Conservation (phyloP, 2,329 filamentous ascomycete genomes). For the Colletotrichum tropicale region DNA sequence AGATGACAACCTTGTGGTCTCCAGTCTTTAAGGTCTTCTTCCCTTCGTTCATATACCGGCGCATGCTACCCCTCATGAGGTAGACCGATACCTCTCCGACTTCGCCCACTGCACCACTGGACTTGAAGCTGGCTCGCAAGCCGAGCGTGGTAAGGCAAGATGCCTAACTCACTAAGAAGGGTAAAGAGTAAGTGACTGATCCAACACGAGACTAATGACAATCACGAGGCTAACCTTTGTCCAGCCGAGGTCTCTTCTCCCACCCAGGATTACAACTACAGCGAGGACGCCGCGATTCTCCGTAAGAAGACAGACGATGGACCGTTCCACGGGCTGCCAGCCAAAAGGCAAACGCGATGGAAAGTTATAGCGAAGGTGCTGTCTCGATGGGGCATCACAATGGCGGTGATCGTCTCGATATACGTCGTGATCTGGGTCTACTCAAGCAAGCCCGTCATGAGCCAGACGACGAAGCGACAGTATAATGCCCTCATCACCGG, state of each 20-base stretch:
- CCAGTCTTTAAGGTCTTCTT: background rate
- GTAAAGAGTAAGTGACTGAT: background rate
- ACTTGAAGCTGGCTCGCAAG: background rate
- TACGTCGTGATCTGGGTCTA: constrained; percentile 33
- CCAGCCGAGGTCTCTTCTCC: background rate
- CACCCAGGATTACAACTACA: background rate
- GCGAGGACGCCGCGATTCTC: constrained; percentile 9
- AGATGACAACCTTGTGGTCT: background rate
- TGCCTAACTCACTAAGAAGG: background rate
- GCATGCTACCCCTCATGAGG: background rate
- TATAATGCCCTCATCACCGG: constrained; percentile 50
- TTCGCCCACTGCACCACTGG: background rate
- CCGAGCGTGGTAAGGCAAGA: background rate
- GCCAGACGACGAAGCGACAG: constrained; percentile 37
- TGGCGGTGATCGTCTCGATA: constrained; percentile 29
- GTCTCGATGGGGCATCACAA: constrained; percentile 30
- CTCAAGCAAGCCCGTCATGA: constrained; percentile 31
- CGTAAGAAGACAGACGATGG: background rate
- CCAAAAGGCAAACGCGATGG: background rate
- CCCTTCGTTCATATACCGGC: background rate
- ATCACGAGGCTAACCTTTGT: background rate
- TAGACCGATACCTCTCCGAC: background rate
- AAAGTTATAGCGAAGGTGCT: constrained; percentile 1
- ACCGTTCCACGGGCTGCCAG: background rate
- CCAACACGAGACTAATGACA: background rate